Evolutionary conservation across 768 basidiomycete genomes (phyloP).

Genomic region (Obba rivulosa): DNA sequence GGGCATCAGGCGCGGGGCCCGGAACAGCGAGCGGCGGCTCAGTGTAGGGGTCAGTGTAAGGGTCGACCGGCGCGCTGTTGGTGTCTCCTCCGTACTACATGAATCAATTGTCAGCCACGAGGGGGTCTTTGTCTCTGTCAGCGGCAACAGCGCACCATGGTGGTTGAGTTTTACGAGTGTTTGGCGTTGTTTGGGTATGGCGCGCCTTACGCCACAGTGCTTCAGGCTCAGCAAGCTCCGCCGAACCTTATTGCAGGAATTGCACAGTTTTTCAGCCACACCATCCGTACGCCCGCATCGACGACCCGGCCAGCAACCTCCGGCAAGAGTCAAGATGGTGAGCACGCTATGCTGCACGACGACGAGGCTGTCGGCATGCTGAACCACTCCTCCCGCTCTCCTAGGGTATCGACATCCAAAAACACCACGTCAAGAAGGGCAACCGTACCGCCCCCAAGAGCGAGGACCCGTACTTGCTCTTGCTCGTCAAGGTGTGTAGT

Average conservation of each 20-base stretch:
- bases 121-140: not conserved
- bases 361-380: slow-evolving; percentile 1
- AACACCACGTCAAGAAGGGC: slow-evolving; percentile 99
- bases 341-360: slow-evolving; percentile 43
- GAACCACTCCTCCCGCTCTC: slow-evolving; percentile 2
- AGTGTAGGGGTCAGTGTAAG: slow-evolving; percentile 79
- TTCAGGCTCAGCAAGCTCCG: slow-evolving; percentile 19
- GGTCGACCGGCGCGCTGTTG: slow-evolving; percentile 56
- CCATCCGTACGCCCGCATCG: slow-evolving; percentile 17
- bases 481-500: slow-evolving; percentile 88
- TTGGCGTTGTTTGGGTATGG: slow-evolving; percentile 24
- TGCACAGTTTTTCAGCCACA: slow-evolving; percentile 70
- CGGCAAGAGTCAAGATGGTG: slow-evolving; percentile 67
- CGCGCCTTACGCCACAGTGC: slow-evolving; percentile 2
- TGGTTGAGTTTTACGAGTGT: slow-evolving; percentile 32
- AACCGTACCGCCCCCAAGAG: slow-evolving; percentile 92
- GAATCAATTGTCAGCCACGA: not conserved
- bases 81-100: slow-evolving; percentile 60
- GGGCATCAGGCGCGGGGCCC: slow-evolving; percentile 30
- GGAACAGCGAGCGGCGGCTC: slow-evolving; percentile 44
- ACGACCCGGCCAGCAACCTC: slow-evolving; percentile 45
- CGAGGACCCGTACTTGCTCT: slow-evolving; percentile 97
- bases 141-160: slow-evolving; percentile 56
- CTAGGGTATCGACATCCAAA: slow-evolving; percentile 92
- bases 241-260: slow-evolving; percentile 35